Evolutionary conservation across 2,329 filamentous ascomycete species (phyloP), one percentile per base, ranked within the genome.

Genomic region (Colletotrichum chrysophilum): DNA sequence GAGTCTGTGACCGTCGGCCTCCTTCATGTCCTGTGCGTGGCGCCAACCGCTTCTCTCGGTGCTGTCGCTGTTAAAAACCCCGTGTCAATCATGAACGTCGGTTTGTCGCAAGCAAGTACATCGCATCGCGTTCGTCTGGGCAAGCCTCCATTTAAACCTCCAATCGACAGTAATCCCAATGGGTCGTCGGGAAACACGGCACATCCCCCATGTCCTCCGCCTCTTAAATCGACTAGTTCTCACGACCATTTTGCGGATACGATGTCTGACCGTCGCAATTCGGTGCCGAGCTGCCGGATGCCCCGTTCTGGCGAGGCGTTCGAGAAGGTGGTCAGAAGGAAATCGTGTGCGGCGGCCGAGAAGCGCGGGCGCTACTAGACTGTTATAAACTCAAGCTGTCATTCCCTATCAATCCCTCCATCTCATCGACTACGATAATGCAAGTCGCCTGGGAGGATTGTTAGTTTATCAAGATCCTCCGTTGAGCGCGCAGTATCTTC

Each of bases 261-360:
- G 7, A 60, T 38, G 61, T 24, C 9, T 24, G 36, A 30, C 21
- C 28, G n/a, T 36, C 36, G 32, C 52, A 28, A 18, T 48, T 30
- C 70, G 56, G 70, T 76, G 74, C 65, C 74, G 74, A 65, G 34
- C 14, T 76, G 52, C 74, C 70, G 74, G 60, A 43, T 69, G 32
- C 52, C 38, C 62, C 69, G 26, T 67, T 24, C 16, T 55, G 21
- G 52, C 21, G 52, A 43, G 52, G 48, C 43, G 13, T 55, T 55
- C 14, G 26, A 26, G 66, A 28, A 58, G 21, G 66, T 67, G 66
- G 52, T 38, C 66, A 32, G 52, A 58, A 56, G n/a, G 12, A 14
- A 36, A 3, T 21, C 7, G 24, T 26, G 12, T 26, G 28, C 24
- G 52, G 21, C 21, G 32, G 48, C 36, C 32, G 14, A 43, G 21